These are phyloP conservation scores for Hirsutella rhossiliensis DNA, from an alignment of 2,329 filamentous ascomycete genomes.

Conservation along the genomic window DNA sequence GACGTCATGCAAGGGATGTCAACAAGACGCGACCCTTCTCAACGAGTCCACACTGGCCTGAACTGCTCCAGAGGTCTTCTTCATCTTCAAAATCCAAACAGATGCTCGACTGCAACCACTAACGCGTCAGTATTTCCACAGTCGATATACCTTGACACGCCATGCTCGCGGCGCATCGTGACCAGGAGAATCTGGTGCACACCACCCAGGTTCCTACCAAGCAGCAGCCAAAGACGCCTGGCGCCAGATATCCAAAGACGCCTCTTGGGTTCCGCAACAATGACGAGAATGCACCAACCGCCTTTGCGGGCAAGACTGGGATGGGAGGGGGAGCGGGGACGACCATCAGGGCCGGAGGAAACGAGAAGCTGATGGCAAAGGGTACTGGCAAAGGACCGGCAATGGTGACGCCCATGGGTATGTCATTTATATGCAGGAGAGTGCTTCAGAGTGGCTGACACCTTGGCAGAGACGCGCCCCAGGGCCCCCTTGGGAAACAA, in stretches of 20 bases:
- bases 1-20: conserved; percentile 37
- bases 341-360: conserved; percentile 39
- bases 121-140: not conserved
- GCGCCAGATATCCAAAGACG: conserved; percentile 65
- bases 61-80: not conserved
- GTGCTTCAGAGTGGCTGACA: not conserved
- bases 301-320: conserved; percentile 26
- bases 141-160: conserved; percentile 1
- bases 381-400: conserved; percentile 33
- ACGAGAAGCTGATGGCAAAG: conserved; percentile 35
- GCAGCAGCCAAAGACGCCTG: conserved; percentile 72
- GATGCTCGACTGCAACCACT: not conserved
- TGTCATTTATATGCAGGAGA: conserved; percentile 9
- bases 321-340: conserved; percentile 30
- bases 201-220: conserved; percentile 64
- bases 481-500: conserved; percentile 85
- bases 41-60: not conserved
- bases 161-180: conserved; percentile 68
- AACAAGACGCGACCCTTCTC: not conserved
- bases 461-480: conserved; percentile 30
- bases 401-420: conserved; percentile 75
- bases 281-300: conserved; percentile 60
- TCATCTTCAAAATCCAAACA: not conserved
- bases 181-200: conserved; percentile 82
- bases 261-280: conserved; percentile 72